Base-by-base conservation (phyloP, 805 yeast species). In the Kuraishia borneana region DNA sequence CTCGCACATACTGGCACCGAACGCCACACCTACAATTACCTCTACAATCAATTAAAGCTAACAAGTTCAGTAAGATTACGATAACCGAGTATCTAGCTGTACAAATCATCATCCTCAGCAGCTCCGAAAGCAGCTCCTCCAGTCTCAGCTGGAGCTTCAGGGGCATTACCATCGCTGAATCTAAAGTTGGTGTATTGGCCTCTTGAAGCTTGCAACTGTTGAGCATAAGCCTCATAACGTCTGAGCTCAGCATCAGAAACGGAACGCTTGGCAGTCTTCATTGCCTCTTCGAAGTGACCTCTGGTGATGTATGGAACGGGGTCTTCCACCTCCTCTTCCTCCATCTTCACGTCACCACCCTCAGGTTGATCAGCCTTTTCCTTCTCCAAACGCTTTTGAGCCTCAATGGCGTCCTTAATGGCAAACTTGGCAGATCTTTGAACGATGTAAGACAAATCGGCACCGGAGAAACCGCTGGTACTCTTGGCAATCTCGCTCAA, bases 381-480 rank as follows among this genome's bases (percentile, higher is more conserved):
- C 37, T 61, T 65, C 42, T 62, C 73, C 34, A 49, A 60, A 56
- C 40, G 58, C 55, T 44, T 60, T 46, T 73, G 69, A 20, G 96
- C 96, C 60, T 87, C 96, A 54, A 92, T 92, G 40, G 95, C 81
- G 52, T 92, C 98, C 64, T 94, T 92, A 55, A 92, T 92, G 43
- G 99, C 99, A 60, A 83, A 89, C 66, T 92, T 92, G 45, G 98
- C 99, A 35, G 98, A 78, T 65, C 99, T 85, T 70, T 92, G 98
- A 36, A 83, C 98, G 61, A 92, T 88, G 65, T 88, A 92, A 27
- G 83, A 76, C 64, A 92, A 75, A 70, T 92, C 99, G 36, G 99
- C 99, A 80, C 99, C 99, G 32, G 96, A 83, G 73, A 92, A 92
- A 18, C 99, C 99, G 49, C 81, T 76, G n/a, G 98, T 87, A 43